Evolutionary conservation across 2,329 filamentous ascomycete species (phyloP).

Genomic region (Thielaviopsis cerberus): DNA sequence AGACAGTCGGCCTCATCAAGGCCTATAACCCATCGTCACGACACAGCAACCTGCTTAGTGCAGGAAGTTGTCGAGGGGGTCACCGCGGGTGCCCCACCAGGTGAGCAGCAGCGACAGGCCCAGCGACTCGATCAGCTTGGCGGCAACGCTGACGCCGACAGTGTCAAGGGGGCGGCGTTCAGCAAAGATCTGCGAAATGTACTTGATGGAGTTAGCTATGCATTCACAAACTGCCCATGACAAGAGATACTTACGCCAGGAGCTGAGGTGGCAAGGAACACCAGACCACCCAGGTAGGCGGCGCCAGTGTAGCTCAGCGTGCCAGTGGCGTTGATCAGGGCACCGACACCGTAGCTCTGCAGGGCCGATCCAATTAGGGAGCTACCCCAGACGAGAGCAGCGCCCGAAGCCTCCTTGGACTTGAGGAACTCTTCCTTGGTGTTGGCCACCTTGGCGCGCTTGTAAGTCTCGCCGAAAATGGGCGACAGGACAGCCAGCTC

Average conservation of each 20-base stretch:
- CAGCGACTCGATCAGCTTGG: conserved; percentile 81
- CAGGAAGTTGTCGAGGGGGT: conserved; percentile 53
- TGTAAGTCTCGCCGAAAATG: conserved; percentile 86
- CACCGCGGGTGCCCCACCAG: conserved; percentile 93
- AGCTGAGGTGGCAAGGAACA: conserved; percentile 81
- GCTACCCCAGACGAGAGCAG: conserved; percentile 76
- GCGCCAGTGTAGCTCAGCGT: conserved; percentile 95
- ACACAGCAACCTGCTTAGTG: conserved; percentile 2
- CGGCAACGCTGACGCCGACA: conserved; percentile 65
- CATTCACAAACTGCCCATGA: background rate
- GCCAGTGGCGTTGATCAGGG: conserved; percentile 83
- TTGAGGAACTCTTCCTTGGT: conserved; percentile 91
- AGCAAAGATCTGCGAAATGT: conserved; percentile 68
- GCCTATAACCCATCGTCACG: background rate
- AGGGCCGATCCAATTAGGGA: conserved; percentile 75
- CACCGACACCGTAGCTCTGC: conserved; percentile 77
- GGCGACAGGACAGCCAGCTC: conserved; percentile 76
- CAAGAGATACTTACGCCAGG: conserved; percentile 47
- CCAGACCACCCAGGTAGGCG: conserved; percentile 73
- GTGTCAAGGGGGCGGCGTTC: conserved; percentile 88
- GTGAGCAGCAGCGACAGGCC: conserved; percentile 82
- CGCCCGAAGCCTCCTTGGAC: conserved; percentile 78
- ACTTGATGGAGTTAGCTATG: conserved; percentile 28
- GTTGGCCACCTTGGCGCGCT: conserved; percentile 77
- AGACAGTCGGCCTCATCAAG: background rate